Evolutionary conservation across 2,329 filamentous ascomycete genomes (phyloP).

Genomic region (Talaromyces sp.): DNA sequence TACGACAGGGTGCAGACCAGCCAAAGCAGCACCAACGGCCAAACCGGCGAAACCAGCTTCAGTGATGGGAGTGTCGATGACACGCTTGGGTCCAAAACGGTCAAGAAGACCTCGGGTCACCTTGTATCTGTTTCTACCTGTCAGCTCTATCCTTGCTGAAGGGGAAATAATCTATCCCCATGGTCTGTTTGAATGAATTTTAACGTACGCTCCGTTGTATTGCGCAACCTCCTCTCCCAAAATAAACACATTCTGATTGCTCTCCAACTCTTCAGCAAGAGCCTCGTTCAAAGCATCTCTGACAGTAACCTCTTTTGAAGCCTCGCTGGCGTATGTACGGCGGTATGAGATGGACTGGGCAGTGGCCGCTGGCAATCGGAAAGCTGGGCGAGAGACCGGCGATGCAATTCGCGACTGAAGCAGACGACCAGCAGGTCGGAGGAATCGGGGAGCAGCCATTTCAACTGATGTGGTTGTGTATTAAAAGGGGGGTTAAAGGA

Average conservation of each 20-base stretch:
- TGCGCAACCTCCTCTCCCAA: slow-evolving; percentile 98
- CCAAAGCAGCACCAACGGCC: slow-evolving; percentile 88
- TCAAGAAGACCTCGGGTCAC: slow-evolving; percentile 97
- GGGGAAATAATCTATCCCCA: not conserved
- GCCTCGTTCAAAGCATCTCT: slow-evolving; percentile 97
- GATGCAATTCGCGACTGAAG: slow-evolving; percentile 43
- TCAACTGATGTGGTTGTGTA: not conserved
- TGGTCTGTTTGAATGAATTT: too few species aligned
- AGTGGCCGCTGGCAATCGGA: slow-evolving; percentile 47
- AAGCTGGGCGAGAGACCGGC: slow-evolving; percentile 49
- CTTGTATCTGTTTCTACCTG: slow-evolving; percentile 65
- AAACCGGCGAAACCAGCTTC: slow-evolving; percentile 94
- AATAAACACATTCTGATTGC: slow-evolving; percentile 90
- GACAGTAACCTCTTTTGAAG: slow-evolving; percentile 89
- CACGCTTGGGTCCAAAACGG: slow-evolving; percentile 92
- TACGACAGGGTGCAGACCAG: slow-evolving; percentile 89
- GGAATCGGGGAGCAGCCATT: slow-evolving; percentile 58
- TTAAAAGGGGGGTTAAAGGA: slow-evolving; percentile 31
- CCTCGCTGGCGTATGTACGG: slow-evolving; percentile 56
- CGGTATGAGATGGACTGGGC: slow-evolving; percentile 43
- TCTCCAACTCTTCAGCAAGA: slow-evolving; percentile 92
- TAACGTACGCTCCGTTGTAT: slow-evolving; percentile 90
- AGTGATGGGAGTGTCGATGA: slow-evolving; percentile 98
- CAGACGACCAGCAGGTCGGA: slow-evolving; percentile 60
- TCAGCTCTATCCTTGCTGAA: slow-evolving; percentile 32